A percentile compares a stretch with the other conserved stretches of the same genome.
Conservation (phyloP, 352 stramenopile genomes). For the Phytophthora hibernalis region DNA sequence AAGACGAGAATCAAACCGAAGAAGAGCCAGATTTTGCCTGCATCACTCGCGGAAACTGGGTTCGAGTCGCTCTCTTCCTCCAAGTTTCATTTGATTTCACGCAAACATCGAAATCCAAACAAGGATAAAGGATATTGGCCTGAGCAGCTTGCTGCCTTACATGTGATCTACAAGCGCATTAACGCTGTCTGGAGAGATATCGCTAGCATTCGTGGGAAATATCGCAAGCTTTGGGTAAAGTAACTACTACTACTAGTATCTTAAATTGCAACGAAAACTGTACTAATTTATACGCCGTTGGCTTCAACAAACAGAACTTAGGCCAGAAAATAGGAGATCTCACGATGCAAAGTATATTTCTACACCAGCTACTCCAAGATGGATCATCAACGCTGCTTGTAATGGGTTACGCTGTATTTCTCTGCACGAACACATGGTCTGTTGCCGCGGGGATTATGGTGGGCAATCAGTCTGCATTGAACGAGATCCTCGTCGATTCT, state of each 20-base stretch:
- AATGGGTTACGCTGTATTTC: constrained; percentile 27
- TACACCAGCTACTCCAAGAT: constrained; percentile 18
- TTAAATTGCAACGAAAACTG: neutral
- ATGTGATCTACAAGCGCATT: neutral
- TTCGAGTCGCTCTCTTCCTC: neutral
- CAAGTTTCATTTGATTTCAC: constrained; percentile 3
- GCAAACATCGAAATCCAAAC: neutral
- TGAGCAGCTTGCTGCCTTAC: neutral
- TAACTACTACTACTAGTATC: too few relatives aligned
- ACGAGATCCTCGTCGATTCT: constrained; percentile 34
- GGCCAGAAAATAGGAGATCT: constrained; percentile 36
- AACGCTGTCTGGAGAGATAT: constrained; percentile 10
- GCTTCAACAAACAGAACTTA: constrained; percentile 28
- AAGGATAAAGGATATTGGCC: neutral
- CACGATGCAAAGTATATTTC: constrained; percentile 28
- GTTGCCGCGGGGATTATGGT: constrained; percentile 17
- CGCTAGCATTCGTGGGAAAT: constrained; percentile 21
- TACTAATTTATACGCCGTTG: too few relatives aligned
- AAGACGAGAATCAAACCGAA: neutral
- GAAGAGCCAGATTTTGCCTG: neutral
- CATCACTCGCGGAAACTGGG: neutral
- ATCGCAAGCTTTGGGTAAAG: constrained; percentile 43
- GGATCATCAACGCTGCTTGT: constrained; percentile 23
- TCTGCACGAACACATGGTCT: constrained; percentile 27
- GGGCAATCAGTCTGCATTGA: constrained; percentile 21